phyloP scores from a whole-genome alignment of 2,329 filamentous ascomycete genomes.

The Aureobasidium melanogenum region DNA sequence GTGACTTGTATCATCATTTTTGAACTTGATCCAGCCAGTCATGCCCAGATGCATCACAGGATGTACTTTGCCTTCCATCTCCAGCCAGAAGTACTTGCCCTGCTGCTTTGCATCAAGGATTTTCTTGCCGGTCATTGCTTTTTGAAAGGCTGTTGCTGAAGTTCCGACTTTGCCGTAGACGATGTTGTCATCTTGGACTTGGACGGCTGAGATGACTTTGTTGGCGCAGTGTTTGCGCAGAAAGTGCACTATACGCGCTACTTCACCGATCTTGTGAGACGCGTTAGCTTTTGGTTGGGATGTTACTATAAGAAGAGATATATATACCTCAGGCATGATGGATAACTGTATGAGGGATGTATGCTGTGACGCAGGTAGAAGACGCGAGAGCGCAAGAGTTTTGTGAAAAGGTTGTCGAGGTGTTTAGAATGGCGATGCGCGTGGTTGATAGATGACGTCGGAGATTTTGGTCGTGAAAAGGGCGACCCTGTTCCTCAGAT shows the following conservation, averaged over 20 bases:
- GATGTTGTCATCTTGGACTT: slow-evolving; percentile 68
- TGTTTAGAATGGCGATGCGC: not conserved
- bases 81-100: slow-evolving; percentile 95
- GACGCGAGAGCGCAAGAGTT: not conserved
- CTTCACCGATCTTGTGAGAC: slow-evolving; percentile 41
- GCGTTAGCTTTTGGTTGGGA: not conserved
- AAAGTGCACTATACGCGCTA: slow-evolving; percentile 79
- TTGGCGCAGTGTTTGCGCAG: slow-evolving; percentile 76
- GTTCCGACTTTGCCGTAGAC: slow-evolving; percentile 89
- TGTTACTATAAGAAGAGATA: no score
- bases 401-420: not conserved
- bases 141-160: slow-evolving; percentile 63
- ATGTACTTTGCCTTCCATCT: slow-evolving; percentile 70
- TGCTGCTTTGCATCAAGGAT: slow-evolving; percentile 67
- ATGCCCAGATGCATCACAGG: slow-evolving; percentile 49
- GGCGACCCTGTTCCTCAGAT: not conserved
- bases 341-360: not conserved
- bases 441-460: not conserved
- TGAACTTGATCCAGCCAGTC: slow-evolving; percentile 81
- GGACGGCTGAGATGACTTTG: slow-evolving; percentile 63
- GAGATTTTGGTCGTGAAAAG: no score
- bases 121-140: slow-evolving; percentile 65
- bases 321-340: not conserved
- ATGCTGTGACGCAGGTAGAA: not conserved
- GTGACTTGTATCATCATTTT: slow-evolving; percentile 66